phyloP scores from a whole-genome alignment of 2,329 filamentous ascomycete genomes.

The Sporothrix variecibatus region DNA sequence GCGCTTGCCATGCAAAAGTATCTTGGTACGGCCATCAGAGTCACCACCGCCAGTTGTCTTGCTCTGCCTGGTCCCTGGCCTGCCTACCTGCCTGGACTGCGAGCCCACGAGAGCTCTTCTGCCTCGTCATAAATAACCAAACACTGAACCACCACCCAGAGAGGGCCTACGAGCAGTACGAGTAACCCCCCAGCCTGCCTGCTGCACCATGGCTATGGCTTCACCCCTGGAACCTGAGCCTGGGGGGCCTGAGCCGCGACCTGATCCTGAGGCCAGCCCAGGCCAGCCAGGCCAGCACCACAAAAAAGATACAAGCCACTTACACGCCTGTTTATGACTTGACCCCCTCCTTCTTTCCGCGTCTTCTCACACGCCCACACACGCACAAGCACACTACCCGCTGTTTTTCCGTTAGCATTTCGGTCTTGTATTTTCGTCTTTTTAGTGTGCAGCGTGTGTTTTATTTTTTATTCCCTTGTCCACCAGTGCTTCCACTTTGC shows the following conservation, averaged over 20 bases:
- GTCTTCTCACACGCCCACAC: neutral
- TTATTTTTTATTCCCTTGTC: neutral
- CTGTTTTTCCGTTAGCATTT: constrained; percentile 7
- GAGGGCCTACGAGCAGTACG: neutral
- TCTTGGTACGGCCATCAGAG: neutral
- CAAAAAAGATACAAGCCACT: constrained; percentile 10
- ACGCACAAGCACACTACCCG: neutral
- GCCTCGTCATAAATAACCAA: constrained; percentile 22
- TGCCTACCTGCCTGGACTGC: constrained; percentile 9
- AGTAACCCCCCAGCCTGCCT: neutral
- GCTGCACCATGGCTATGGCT: neutral
- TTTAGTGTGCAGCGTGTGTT: neutral
- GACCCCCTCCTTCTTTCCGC: neutral
- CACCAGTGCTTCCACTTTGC: neutral
- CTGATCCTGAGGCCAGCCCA: constrained; percentile 16
- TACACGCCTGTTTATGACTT: constrained; percentile 7
- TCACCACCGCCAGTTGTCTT: neutral
- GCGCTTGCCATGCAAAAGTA: neutral
- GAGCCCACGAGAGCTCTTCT: constrained; percentile 9
- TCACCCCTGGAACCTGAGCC: neutral
- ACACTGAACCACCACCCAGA: neutral
- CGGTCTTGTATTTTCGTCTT: neutral
- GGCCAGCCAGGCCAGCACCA: neutral
- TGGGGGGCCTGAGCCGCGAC: constrained; percentile 5
- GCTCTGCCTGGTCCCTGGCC: neutral